Evolutionary conservation across 495 filamentous ascomycete genomes (phyloP).

Genomic region (Tuber magnatum): DNA sequence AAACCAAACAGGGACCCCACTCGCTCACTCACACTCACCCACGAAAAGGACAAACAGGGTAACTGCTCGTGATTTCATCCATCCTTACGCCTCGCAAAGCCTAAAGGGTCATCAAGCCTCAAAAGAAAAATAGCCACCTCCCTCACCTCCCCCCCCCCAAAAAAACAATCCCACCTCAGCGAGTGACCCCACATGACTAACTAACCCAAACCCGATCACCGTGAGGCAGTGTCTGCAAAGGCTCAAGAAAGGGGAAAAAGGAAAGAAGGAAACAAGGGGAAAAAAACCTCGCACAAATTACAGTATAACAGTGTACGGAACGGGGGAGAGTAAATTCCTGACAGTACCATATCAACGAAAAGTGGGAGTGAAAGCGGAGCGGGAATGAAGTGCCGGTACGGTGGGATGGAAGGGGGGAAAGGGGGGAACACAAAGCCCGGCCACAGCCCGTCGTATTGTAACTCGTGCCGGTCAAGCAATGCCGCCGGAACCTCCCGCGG

Average conservation of each 20-base stretch:
- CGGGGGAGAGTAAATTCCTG: neutral
- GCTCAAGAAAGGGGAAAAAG: neutral
- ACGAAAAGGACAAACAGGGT: neutral
- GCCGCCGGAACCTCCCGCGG: neutral
- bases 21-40: neutral
- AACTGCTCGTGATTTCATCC: neutral
- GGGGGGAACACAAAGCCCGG: neutral
- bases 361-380: neutral
- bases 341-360: neutral
- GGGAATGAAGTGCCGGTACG: neutral
- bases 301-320: neutral
- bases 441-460: neutral
- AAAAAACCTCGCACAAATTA: neutral
- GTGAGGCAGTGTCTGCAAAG: neutral
- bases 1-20: neutral
- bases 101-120: neutral
- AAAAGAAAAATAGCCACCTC: neutral
- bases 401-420: neutral
- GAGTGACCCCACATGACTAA: neutral
- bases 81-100: neutral
- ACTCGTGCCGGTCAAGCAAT: neutral
- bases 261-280: neutral
- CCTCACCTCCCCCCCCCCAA: neutral
- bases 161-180: neutral
- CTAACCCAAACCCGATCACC: neutral